These are phyloP conservation scores for Boletellus ananiceps DNA, from an alignment of 768 basidiomycete genomes.

Conservation along the genomic window DNA sequence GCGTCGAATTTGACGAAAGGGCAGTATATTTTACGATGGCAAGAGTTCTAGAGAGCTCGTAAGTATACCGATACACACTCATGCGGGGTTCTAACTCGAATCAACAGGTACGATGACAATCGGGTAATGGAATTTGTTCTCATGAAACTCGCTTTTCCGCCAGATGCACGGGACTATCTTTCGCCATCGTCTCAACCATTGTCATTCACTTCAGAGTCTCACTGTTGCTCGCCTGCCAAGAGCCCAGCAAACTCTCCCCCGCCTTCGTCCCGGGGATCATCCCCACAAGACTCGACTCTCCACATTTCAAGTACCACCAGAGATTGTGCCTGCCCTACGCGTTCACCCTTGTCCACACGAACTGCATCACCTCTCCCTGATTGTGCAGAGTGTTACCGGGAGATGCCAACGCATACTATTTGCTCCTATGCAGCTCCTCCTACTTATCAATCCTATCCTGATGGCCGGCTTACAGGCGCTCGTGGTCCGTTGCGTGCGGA, in stretches of 20 bases:
- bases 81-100: conserved; percentile 1
- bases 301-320: conserved; percentile 1
- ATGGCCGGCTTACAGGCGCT: neutral
- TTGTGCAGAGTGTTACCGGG: conserved; percentile 13
- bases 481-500: conserved; percentile 9
- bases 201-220: conserved; percentile 12
- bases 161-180: conserved; percentile 36
- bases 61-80: conserved; percentile 21
- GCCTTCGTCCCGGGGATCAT: conserved; percentile 25
- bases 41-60: conserved; percentile 50
- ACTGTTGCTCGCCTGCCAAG: conserved; percentile 19
- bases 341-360: conserved; percentile 22
- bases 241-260: conserved; percentile 28
- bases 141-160: conserved; percentile 61
- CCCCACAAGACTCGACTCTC: conserved; percentile 23
- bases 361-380: conserved; percentile 21
- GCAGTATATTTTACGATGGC: conserved; percentile 77
- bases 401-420: conserved; percentile 7
- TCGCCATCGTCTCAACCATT: conserved; percentile 16
- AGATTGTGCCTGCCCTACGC: conserved; percentile 9
- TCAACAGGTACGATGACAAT: conserved; percentile 50
- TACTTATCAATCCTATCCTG: conserved; percentile 6
- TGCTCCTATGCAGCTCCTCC: conserved; percentile 4
- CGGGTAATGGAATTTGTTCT: conserved; percentile 68
- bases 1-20: conserved; percentile 68